Evolutionary conservation across 2,329 filamentous ascomycete species (phyloP).

Genomic region (Fonsecaea pedrosoi): DNA sequence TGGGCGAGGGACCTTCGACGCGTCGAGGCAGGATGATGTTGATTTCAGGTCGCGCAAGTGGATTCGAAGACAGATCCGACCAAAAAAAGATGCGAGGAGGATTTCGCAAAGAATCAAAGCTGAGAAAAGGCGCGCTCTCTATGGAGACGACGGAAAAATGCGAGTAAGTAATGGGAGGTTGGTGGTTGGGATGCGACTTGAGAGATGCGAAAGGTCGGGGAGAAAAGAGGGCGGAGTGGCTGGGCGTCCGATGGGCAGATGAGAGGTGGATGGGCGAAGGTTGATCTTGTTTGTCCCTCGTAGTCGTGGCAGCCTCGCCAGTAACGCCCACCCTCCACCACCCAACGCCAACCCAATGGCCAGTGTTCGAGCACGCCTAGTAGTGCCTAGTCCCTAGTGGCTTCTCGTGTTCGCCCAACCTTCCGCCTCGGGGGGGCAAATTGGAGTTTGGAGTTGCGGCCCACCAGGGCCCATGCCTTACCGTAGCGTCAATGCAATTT

Average conservation of each 20-base stretch:
- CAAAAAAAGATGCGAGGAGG: background rate
- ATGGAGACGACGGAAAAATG: slow-evolving; percentile 1
- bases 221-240: background rate
- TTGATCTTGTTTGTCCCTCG: background rate
- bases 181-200: background rate
- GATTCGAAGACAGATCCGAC: background rate
- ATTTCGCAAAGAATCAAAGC: background rate
- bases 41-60: background rate
- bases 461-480: background rate
- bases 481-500: slow-evolving; percentile 5
- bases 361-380: background rate
- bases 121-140: background rate
- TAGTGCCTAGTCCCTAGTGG: background rate
- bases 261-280: background rate
- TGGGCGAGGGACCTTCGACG: slow-evolving; percentile 20
- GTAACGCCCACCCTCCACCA: background rate
- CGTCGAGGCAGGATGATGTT: slow-evolving; percentile 23
- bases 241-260: background rate
- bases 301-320: background rate
- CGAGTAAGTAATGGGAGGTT: background rate
- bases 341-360: too few relatives aligned
- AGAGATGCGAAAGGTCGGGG: background rate
- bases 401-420: slow-evolving; percentile 7
- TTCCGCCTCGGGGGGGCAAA: background rate
- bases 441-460: background rate